Conservation (phyloP, 805 yeast genomes). For the Lachancea kluyveri region DNA sequence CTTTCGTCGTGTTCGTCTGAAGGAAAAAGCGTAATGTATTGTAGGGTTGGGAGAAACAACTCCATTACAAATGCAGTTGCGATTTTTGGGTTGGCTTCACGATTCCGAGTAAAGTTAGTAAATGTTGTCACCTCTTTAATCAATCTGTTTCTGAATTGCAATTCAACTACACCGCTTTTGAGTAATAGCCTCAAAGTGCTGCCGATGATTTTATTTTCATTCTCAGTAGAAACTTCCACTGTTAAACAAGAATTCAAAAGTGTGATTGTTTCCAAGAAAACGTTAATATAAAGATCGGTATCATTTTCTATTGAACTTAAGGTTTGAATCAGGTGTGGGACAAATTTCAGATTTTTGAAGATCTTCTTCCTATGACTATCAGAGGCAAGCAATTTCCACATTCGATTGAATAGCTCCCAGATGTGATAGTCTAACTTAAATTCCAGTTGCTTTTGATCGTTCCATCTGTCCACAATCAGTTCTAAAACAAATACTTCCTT, state of each 20-base stretch:
- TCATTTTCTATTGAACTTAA: conserved; percentile 13
- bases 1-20: neutral
- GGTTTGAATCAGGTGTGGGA: conserved; percentile 21
- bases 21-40: conserved; percentile 11
- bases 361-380: conserved; percentile 34
- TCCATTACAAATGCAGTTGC: conserved; percentile 17
- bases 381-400: conserved; percentile 32
- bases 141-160: conserved; percentile 7
- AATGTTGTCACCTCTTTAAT: conserved; percentile 17
- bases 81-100: conserved; percentile 14
- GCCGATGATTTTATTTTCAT: conserved; percentile 19
- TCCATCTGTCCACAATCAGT: conserved; percentile 53
- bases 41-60: conserved; percentile 18
- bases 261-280: conserved; percentile 14
- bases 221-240: conserved; percentile 22
- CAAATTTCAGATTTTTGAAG: conserved; percentile 38
- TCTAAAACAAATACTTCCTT: conserved; percentile 49
- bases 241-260: conserved; percentile 22
- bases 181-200: conserved; percentile 11
- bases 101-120: conserved; percentile 15
- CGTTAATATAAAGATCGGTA: conserved; percentile 8
- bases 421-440: conserved; percentile 39
- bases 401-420: conserved; percentile 45
- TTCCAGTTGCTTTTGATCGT: conserved; percentile 36
- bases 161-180: conserved; percentile 1